A percentile compares a stretch with the other conserved stretches of the same genome.
Evolutionary conservation across 768 basidiomycete species (phyloP).

Genomic region (Tylopilus felleus): DNA sequence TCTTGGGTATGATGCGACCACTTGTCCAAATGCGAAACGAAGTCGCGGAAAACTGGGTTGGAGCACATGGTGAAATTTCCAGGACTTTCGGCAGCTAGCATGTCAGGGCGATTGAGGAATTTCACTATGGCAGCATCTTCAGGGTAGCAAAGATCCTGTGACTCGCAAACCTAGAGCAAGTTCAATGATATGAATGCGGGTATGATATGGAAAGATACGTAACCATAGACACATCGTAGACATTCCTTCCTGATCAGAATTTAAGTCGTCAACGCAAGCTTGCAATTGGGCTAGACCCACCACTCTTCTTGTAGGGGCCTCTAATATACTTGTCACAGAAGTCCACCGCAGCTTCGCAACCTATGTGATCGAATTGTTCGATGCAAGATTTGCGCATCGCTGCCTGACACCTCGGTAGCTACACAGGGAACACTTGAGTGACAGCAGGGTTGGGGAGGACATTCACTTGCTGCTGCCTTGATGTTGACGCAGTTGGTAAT

Average conservation of each 20-base stretch:
- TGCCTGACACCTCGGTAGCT: slow-evolving; percentile 68
- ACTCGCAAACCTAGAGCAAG: slow-evolving; percentile 21
- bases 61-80: slow-evolving; percentile 60
- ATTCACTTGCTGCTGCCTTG: slow-evolving; percentile 50
- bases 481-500: slow-evolving; percentile 42
- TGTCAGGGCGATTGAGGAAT: slow-evolving; percentile 46
- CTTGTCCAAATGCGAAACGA: slow-evolving; percentile 60
- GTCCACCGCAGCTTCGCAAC: slow-evolving; percentile 60
- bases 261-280: not conserved
- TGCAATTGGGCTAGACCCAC: slow-evolving; percentile 23
- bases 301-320: slow-evolving; percentile 36
- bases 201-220: not conserved
- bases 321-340: slow-evolving; percentile 64
- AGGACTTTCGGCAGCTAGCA: slow-evolving; percentile 45
- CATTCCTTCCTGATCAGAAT: slow-evolving; percentile 39
- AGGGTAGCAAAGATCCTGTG: slow-evolving; percentile 36
- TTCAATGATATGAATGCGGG: not conserved
- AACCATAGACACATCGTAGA: slow-evolving; percentile 59
- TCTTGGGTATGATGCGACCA: slow-evolving; percentile 53
- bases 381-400: slow-evolving; percentile 58
- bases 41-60: slow-evolving; percentile 43
- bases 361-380: slow-evolving; percentile 59
- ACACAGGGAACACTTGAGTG: not conserved
- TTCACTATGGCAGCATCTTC: slow-evolving; percentile 39
- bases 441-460: not conserved